Base-by-base conservation (phyloP, 2,329 filamentous ascomycete genomes). In the Harringtonia lauricola region DNA sequence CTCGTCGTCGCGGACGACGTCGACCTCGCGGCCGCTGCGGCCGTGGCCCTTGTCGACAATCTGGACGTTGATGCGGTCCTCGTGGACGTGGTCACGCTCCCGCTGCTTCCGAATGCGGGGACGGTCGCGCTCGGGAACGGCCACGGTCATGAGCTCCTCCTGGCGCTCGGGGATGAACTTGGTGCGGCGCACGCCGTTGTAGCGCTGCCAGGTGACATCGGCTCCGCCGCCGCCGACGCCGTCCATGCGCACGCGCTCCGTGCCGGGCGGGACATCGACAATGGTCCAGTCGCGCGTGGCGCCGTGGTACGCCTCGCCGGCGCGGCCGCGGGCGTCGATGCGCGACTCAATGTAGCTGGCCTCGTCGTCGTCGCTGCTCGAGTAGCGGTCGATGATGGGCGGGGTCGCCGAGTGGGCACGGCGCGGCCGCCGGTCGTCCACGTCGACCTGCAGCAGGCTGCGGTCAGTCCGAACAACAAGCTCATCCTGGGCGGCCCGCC, bases 261-360 rank as follows among this genome's bases (percentile, higher is more conserved):
- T 90, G 46, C 86, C 86, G 1, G 86, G 84, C 1, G 86, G 86
- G 33, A 94, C 81, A 61, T 94, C 86, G 31, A 94, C 74, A 49
- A 94, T 83, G 43, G 77, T 73, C 86, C 87, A 94, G 55, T 79
- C 83, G 50, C 76, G 79, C 30, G 83, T 87, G 17, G 77, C 79
- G 42, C 85, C 84, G 53, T 83, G 76, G 59, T 73, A 79, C 19
- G 82, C 84, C 61, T 90, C 86, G 42, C 83, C 83, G 55, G 81
- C 74, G 49, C 76, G 76, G 18, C 76, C 79, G 26, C 83, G 76
- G 14, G 67, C 62, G 51, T 77, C 71, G 48, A 79, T 72, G 52
- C 65, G 68, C 47, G 60, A 57, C 22, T 70, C 72, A 48, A 79
- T 71, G 47, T 84, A 81, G 35, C 77, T 69, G 29, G 74, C 76